Conservation (phyloP, 1,284 basidiomycete genomes). For the Somion occarium region DNA sequence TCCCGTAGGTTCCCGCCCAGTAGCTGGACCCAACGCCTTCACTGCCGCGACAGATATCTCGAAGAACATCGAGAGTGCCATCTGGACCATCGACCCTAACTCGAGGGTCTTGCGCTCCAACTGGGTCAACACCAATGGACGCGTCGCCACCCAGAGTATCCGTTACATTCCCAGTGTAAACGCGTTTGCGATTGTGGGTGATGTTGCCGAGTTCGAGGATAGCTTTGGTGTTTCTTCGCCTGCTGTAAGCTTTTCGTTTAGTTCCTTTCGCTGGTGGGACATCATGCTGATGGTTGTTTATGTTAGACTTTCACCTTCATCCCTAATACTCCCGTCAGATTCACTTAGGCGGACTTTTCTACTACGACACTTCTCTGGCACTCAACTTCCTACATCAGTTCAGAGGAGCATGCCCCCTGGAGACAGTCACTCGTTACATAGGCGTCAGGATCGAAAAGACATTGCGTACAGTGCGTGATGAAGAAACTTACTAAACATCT, state of each 20-base stretch:
- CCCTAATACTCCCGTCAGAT: no score
- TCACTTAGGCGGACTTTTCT: no score
- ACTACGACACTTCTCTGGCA: no score
- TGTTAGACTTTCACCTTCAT: no score
- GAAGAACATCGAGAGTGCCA: conserved; percentile 16
- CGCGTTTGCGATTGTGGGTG: conserved; percentile 4
- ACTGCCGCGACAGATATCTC: conserved; percentile 11
- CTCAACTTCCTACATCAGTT: no score
- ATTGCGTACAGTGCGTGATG: no score
- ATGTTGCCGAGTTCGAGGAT: neutral
- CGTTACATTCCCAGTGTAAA: conserved; percentile 1
- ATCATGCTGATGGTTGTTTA: no score
- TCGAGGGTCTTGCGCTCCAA: conserved; percentile 7
- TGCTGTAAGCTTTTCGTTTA: neutral
- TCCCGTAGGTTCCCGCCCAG: conserved; percentile 15
- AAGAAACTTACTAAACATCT: no score
- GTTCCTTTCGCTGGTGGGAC: no score
- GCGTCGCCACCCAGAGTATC: neutral
- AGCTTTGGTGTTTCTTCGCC: conserved; percentile 2
- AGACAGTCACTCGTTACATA: no score
- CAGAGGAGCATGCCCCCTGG: no score
- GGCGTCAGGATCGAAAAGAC: no score
- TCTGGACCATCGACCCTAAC: conserved; percentile 16
- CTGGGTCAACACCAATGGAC: conserved; percentile 20
- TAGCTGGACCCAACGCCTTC: conserved; percentile 15